Evolutionary conservation across 2,329 filamentous ascomycete genomes (phyloP).

Genomic region (Dothiorella sarmentorum): DNA sequence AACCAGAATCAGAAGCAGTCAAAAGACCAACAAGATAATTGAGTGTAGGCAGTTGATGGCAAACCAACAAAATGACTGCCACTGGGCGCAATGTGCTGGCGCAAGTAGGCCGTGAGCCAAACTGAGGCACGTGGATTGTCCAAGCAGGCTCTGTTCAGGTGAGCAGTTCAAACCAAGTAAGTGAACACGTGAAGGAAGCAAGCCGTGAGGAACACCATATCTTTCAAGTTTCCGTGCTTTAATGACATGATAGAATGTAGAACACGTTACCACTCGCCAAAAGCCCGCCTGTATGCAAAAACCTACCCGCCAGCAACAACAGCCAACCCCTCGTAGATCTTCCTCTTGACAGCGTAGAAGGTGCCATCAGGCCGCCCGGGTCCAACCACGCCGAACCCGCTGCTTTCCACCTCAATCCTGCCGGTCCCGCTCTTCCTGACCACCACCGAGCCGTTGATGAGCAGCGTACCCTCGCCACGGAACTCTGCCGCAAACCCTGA

Average conservation of each 20-base stretch:
- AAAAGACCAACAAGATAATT: too few relatives aligned
- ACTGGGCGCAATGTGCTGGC: too few relatives aligned
- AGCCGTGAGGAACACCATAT: not conserved
- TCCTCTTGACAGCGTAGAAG: slow-evolving; percentile 82
- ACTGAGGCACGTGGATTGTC: too few relatives aligned
- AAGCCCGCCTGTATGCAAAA: not conserved
- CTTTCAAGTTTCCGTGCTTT: not conserved
- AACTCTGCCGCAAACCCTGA: slow-evolving; percentile 88
- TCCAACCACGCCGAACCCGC: slow-evolving; percentile 39
- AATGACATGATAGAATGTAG: not conserved
- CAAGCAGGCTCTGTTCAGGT: too few relatives aligned
- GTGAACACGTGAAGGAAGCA: not conserved
- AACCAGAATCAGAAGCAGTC: too few relatives aligned
- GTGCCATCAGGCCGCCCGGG: slow-evolving; percentile 57
- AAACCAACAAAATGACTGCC: too few relatives aligned
- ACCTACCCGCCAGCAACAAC: slow-evolving; percentile 68
- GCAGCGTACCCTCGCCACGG: slow-evolving; percentile 82
- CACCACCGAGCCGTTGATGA: slow-evolving; percentile 84
- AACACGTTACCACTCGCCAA: not conserved
- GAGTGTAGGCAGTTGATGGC: too few relatives aligned
- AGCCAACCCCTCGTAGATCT: slow-evolving; percentile 90
- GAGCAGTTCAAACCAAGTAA: not conserved
- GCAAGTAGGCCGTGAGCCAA: too few relatives aligned
- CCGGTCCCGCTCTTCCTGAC: slow-evolving; percentile 87
- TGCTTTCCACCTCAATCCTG: slow-evolving; percentile 80